Base-by-base conservation (phyloP, 331 rosid genomes). In the Prunus yedoensis region DNA sequence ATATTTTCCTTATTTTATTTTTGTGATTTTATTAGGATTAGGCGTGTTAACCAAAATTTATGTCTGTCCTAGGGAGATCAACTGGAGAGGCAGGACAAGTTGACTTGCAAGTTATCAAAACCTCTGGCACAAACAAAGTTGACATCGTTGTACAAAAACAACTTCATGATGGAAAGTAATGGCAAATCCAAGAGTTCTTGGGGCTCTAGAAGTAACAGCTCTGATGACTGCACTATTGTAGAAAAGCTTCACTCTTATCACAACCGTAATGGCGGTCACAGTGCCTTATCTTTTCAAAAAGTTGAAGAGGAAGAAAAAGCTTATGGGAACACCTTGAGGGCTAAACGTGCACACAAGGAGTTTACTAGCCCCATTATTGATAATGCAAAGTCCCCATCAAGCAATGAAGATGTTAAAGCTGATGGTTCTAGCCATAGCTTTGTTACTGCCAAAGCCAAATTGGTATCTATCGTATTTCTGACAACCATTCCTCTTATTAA, bases 361-460 rank as follows among this genome's bases (percentile, higher is more conserved):
- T 78, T 72, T 59, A 59, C 66, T 62, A 86, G 88, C 62, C 91
- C 93, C 51, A 82, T 73, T 82, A 81, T 77, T 65, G 87, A 88
- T 53, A 82, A 35, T 58, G 51, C 73, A 15, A 90, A 80, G 82
- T 90, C 97, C 35, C 96, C 92, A 54, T 78, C 78, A 49, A 79
- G 74, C 78, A 81, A 83, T 16, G 96, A 89, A 78, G 96, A 89
- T 70, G 88, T 66, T 43, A 84, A 73, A 43, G 79, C 77, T 23
- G 90, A 81, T 80, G 81, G 50, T 32, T 70, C 82, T 76, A 86
- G 87, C 76, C 75, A 77, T 66, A 85, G 77, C 28, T 89, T 85
- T 82, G 89, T 85, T 32, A 85, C 84, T 69, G 99, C 99, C 46
- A 88, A 88, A 92, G 88, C 89, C 71, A 92, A 92, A 83, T 75